Evolutionary conservation across 495 filamentous ascomycete genomes (phyloP).

Genomic region (Xylaria flabelliformis): DNA sequence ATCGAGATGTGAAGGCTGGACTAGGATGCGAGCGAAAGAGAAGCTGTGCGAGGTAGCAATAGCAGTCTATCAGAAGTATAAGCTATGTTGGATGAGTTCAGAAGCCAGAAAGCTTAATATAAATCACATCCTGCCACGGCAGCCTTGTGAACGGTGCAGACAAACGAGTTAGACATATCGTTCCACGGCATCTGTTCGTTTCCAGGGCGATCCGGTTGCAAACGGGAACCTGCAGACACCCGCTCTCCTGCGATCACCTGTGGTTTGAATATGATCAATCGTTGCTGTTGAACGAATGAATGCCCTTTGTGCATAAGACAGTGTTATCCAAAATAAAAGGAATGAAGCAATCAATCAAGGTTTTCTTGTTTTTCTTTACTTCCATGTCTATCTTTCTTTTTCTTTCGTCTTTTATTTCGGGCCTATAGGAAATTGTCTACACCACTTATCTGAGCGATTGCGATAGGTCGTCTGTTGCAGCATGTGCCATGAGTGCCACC

Average conservation of each 20-base stretch:
- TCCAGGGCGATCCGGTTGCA: not conserved
- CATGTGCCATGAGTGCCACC: not conserved
- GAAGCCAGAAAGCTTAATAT: not conserved
- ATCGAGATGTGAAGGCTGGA: not conserved
- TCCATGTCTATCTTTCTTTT: not conserved
- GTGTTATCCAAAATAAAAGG: not conserved
- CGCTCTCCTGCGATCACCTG: not conserved
- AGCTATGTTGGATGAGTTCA: not conserved
- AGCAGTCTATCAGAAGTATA: not conserved
- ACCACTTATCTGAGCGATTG: not conserved
- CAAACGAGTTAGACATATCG: not conserved
- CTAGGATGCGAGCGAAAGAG: not conserved
- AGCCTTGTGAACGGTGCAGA: not conserved
- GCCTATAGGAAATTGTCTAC: not conserved
- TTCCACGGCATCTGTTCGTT: slow-evolving; percentile 1
- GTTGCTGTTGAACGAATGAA: not conserved
- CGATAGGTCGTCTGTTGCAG: not conserved
- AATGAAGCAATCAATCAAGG: not conserved
- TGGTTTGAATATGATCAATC: not conserved
- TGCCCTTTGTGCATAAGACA: not conserved
- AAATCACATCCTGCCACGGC: slow-evolving; percentile 1
- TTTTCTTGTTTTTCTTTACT: not conserved
- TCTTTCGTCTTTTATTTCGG: not conserved
- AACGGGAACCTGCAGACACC: slow-evolving; percentile 7
- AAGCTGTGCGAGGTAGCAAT: not conserved